phyloP scores from a whole-genome alignment of 2,329 filamentous ascomycete species.

The Scopulariopsis brevicaulis region DNA sequence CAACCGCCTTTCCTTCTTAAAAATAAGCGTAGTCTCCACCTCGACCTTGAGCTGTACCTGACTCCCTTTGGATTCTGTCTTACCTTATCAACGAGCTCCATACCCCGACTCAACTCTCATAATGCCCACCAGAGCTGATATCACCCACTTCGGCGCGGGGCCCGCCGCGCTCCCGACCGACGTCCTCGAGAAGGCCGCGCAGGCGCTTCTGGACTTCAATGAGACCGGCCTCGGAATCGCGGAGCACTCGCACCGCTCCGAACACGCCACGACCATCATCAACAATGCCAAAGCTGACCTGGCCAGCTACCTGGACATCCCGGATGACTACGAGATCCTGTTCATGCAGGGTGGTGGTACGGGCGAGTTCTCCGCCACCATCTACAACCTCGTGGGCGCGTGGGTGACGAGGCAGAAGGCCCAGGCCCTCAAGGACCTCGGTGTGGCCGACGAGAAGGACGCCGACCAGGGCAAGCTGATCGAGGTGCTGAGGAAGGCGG shows the following conservation, averaged over 20 bases:
- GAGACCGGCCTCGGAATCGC: conserved; percentile 77
- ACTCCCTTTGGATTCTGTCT: background rate
- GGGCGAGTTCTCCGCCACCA: conserved; percentile 72
- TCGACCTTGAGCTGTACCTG: background rate
- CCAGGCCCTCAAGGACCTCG: conserved; percentile 44
- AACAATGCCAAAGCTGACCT: conserved; percentile 68
- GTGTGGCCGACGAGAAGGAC: conserved; percentile 29
- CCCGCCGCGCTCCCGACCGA: conserved; percentile 76
- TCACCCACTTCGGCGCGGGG: conserved; percentile 83
- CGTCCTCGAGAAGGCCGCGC: conserved; percentile 66
- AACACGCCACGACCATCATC: conserved; percentile 67
- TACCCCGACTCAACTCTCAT: background rate
- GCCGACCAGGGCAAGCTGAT: conserved; percentile 42
- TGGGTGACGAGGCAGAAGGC: conserved; percentile 66
- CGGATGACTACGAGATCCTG: conserved; percentile 75
- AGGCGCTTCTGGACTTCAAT: conserved; percentile 71
- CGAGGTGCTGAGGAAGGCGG: conserved; percentile 47
- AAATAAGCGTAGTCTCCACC: background rate
- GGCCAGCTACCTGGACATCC: conserved; percentile 64
- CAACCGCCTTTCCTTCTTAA: background rate
- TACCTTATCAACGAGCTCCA: background rate
- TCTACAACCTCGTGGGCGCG: conserved; percentile 73
- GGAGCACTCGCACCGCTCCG: conserved; percentile 83
- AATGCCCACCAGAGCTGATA: conserved; percentile 64
- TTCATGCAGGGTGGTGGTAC: conserved; percentile 83